Base-by-base conservation (phyloP, 2,329 filamentous ascomycete species). In the Neofusicoccum laricinum region DNA sequence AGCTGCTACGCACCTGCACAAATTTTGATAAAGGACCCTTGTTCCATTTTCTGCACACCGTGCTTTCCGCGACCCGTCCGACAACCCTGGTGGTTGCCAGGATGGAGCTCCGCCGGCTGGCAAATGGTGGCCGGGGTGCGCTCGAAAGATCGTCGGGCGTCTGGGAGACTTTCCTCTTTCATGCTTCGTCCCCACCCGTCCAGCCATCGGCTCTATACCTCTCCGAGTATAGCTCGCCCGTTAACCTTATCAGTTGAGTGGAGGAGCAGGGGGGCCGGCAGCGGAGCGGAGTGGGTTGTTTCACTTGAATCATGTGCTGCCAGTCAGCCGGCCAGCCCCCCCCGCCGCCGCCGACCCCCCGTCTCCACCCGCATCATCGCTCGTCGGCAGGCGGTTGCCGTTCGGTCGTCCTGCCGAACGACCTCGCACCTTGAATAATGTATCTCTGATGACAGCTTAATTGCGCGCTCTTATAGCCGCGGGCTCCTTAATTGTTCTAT, bases 211-310 rank as follows among this genome's bases (percentile, higher is more conserved):
- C 5, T 4, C 55, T 21, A 59, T 59, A 45, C 55, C 30, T 14
- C 21, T 46, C n/a, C n/a, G 5, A 45, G 55, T 34, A 59, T 59
- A 45, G 55, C 34, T 45, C n/a, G 41, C 21, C 55, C 25, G 55
- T 59, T 46, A 59, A 59, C 55, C 41, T 59, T 59, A 59, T 46
- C 55, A 59, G 55, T 38, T 36, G 40, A 21, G 55, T 46, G 55
- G 55, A 59, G 55, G 55, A 59, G 55, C 55, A 45, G 53, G 53
- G 53, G 53, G 53, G n/a, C 14, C 4, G 6, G 50, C 38, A 45
- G 53, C 53, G 51, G 51, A 45, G 40, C 53, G 55, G 40, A 36
- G 55, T 46, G 55, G 55, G 17, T 59, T 34, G 55, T 59, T 46
- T 48, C 55, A 38, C 55, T 10, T 59, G 55, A 59, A 59, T 59